Percentiles rank a stretch among this genome's conserved stretches.
Evolutionary conservation across 2,329 filamentous ascomycete genomes (phyloP).

Genomic region (Exophiala sideris): DNA sequence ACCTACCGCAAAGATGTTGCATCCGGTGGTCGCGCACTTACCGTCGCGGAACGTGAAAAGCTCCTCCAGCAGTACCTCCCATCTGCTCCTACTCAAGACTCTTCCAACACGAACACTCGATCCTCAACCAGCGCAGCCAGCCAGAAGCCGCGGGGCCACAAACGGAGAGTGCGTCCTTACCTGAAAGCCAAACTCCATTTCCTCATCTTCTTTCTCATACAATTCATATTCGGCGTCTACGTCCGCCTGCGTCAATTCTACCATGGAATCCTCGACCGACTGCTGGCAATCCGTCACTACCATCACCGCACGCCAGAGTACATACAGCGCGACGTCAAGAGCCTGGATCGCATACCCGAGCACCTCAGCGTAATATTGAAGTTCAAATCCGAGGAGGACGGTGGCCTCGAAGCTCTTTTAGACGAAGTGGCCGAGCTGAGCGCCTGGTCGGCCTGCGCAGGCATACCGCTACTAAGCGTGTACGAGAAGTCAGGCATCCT

Average conservation of each 20-base stretch:
- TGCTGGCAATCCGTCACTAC: conserved; percentile 82
- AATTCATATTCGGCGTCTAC: conserved; percentile 83
- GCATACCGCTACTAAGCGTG: conserved; percentile 80
- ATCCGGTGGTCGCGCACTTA: conserved; percentile 41
- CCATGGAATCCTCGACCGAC: conserved; percentile 71
- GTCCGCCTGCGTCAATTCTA: conserved; percentile 77
- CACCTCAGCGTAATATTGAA: conserved; percentile 86
- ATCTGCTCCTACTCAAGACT: conserved; percentile 25
- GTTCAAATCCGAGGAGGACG: conserved; percentile 66
- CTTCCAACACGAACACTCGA: neutral
- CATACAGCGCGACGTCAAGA: conserved; percentile 80
- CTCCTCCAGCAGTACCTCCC: conserved; percentile 54
- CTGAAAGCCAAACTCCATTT: conserved; percentile 43
- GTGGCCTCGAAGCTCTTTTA: conserved; percentile 77
- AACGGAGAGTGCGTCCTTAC: conserved; percentile 42
- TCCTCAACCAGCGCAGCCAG: conserved; percentile 14
- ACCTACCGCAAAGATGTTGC: conserved; percentile 40
- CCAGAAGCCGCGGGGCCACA: conserved; percentile 28
- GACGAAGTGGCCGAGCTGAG: conserved; percentile 89
- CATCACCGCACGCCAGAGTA: conserved; percentile 94
- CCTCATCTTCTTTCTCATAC: conserved; percentile 49
- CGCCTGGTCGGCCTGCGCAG: conserved; percentile 88
- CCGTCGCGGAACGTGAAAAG: conserved; percentile 47
- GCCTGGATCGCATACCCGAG: conserved; percentile 69
- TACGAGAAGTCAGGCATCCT: conserved; percentile 86